Evolutionary conservation across 805 yeast species (phyloP).

Genomic region (Limtongia smithiae): DNA sequence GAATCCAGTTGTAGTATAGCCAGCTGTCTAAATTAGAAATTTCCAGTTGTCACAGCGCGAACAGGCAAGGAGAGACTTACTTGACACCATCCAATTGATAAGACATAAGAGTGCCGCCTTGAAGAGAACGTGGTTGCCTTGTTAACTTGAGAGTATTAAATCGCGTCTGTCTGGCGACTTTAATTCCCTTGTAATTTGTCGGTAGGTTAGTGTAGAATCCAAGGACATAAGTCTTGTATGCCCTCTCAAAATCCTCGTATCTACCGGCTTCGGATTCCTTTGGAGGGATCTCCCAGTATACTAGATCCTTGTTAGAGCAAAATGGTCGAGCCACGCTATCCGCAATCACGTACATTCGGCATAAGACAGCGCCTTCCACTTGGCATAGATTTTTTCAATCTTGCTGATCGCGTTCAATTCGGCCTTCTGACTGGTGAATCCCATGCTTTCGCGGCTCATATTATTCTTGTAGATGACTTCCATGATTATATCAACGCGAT

Average conservation of each 20-base stretch:
- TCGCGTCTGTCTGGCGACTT: not conserved
- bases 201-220: slow-evolving; percentile 12
- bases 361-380: slow-evolving; percentile 23
- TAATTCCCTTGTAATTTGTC: not conserved
- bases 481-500: slow-evolving; percentile 11
- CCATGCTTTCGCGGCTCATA: slow-evolving; percentile 3
- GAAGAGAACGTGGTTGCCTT: slow-evolving; percentile 19
- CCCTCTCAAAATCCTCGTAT: slow-evolving; percentile 15
- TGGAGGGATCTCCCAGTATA: slow-evolving; percentile 23
- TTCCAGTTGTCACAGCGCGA: not conserved
- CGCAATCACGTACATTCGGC: slow-evolving; percentile 7
- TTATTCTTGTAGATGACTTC: slow-evolving; percentile 12
- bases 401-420: slow-evolving; percentile 10
- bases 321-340: not conserved
- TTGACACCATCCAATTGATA: slow-evolving; percentile 28
- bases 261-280: not conserved
- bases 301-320: not conserved
- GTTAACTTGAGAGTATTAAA: slow-evolving; percentile 17
- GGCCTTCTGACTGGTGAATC: slow-evolving; percentile 7
- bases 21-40: slow-evolving; percentile 9
- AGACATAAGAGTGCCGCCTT: slow-evolving; percentile 22
- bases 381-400: slow-evolving; percentile 11
- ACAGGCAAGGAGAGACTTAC: not conserved
- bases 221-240: slow-evolving; percentile 13
- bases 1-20: slow-evolving; percentile 27